Evolutionary conservation across 306 rosid genomes (phyloP).

Genomic region (Cercis canadensis): DNA sequence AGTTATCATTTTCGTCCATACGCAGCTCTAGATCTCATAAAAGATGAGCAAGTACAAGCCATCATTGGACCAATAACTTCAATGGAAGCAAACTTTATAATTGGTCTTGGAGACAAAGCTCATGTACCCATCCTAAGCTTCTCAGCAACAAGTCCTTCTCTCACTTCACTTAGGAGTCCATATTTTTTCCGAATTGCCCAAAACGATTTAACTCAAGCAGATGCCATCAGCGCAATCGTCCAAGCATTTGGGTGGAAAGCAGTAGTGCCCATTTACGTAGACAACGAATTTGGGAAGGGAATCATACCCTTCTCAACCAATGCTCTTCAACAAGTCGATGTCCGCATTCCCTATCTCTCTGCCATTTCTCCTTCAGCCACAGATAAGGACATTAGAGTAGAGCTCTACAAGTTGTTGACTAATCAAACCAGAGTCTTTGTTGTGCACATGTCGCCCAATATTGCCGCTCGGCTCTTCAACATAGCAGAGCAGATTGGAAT

Average conservation of each 20-base stretch:
- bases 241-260: too few relatives aligned
- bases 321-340: too few relatives aligned
- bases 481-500: slow-evolving; percentile 40
- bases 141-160: slow-evolving; percentile 42
- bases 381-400: slow-evolving; percentile 2
- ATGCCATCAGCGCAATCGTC: too few relatives aligned
- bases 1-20: too few relatives aligned
- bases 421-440: slow-evolving; percentile 47
- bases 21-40: too few relatives aligned
- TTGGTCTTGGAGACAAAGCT: slow-evolving; percentile 39
- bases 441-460: slow-evolving; percentile 28
- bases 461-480: slow-evolving; percentile 20
- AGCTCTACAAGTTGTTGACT: slow-evolving; percentile 40
- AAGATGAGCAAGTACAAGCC: slow-evolving; percentile 32
- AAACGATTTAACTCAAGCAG: too few relatives aligned
- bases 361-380: slow-evolving; percentile 27
- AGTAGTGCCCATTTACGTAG: too few relatives aligned
- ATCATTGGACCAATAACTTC: slow-evolving; percentile 45
- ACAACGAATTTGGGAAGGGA: too few relatives aligned
- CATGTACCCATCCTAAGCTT: slow-evolving; percentile 49
- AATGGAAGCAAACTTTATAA: slow-evolving; percentile 37
- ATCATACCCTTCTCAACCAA: too few relatives aligned
- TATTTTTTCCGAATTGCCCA: too few relatives aligned
- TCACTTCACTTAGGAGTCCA: slow-evolving; percentile 26
- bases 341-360: slow-evolving; percentile 32